Percentiles rank a stretch among this genome's conserved stretches.
Conservation (phyloP, 2,329 filamentous ascomycete genomes). For the Clonostachys byssicola region DNA sequence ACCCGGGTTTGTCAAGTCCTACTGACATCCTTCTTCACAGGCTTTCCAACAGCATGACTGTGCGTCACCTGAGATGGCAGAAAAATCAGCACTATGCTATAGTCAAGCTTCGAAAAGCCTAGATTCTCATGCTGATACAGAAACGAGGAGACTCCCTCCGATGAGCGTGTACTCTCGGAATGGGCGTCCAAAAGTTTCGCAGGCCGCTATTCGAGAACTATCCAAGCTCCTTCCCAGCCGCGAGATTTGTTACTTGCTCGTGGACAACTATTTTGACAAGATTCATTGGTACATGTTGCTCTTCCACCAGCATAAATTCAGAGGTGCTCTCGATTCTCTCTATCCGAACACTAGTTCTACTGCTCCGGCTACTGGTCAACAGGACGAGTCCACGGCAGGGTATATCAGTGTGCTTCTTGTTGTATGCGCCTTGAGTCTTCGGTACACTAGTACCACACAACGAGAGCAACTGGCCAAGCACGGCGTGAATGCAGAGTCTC, state of each 20-base stretch:
- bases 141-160: neutral
- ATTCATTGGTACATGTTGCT: slow-evolving; percentile 31
- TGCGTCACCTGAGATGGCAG: neutral
- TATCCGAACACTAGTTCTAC: slow-evolving; percentile 1
- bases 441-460: neutral
- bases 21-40: neutral
- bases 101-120: neutral
- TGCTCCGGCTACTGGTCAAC: neutral
- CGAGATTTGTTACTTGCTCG: slow-evolving; percentile 14
- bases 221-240: slow-evolving; percentile 4
- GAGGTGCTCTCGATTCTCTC: slow-evolving; percentile 3
- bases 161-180: neutral
- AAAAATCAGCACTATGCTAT: neutral
- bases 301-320: slow-evolving; percentile 26
- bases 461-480: neutral
- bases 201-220: neutral
- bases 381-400: neutral
- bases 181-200: neutral
- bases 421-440: neutral
- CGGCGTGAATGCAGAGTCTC: neutral
- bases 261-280: slow-evolving; percentile 29
- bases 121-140: neutral
- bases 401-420: neutral
- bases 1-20: neutral
- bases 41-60: neutral